Evolutionary conservation across 1,284 basidiomycete genomes (phyloP).

Genomic region (Cryptococcus depauperatus): DNA sequence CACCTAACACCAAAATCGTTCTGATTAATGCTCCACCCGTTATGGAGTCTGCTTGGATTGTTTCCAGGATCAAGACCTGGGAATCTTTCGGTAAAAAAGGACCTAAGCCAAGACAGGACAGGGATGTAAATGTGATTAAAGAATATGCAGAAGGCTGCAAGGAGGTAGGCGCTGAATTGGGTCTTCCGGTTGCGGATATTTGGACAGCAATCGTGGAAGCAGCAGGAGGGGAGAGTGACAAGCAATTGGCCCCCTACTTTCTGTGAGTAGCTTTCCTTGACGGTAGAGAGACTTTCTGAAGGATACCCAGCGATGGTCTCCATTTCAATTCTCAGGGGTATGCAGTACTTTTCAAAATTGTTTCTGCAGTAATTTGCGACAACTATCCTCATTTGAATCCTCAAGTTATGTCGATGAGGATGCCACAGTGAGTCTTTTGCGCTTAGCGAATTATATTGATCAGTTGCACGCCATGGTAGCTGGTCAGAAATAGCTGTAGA

Average conservation of each 20-base stretch:
- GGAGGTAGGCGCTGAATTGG: constrained; percentile 52
- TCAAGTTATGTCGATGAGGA: constrained; percentile 25
- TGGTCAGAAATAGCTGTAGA: constrained; percentile 21
- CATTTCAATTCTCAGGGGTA: constrained; percentile 69
- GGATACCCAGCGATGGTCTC: constrained; percentile 55
- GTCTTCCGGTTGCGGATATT: constrained; percentile 59
- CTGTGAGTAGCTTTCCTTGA: constrained; percentile 20
- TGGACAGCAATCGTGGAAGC: constrained; percentile 61
- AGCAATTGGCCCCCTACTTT: constrained; percentile 44
- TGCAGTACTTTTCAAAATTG: constrained; percentile 57
- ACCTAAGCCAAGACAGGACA: constrained; percentile 46
- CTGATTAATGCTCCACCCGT: constrained; percentile 79
- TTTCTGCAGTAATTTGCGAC: constrained; percentile 54
- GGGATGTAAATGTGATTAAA: constrained; percentile 56
- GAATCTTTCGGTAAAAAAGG: constrained; percentile 28
- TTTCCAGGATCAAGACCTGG: constrained; percentile 47
- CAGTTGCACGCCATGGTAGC: constrained; percentile 10
- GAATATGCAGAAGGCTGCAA: constrained; percentile 62
- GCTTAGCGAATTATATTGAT: not conserved
- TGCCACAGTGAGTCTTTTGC: constrained; percentile 29
- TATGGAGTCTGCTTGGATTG: constrained; percentile 52
- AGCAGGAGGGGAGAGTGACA: constrained; percentile 52
- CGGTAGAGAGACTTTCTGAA: not conserved
- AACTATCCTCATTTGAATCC: constrained; percentile 61
- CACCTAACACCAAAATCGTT: constrained; percentile 65